These are phyloP conservation scores for Aquilaria agallochum DNA, from an alignment of 441 rosid genomes.

Conservation along the genomic window DNA sequence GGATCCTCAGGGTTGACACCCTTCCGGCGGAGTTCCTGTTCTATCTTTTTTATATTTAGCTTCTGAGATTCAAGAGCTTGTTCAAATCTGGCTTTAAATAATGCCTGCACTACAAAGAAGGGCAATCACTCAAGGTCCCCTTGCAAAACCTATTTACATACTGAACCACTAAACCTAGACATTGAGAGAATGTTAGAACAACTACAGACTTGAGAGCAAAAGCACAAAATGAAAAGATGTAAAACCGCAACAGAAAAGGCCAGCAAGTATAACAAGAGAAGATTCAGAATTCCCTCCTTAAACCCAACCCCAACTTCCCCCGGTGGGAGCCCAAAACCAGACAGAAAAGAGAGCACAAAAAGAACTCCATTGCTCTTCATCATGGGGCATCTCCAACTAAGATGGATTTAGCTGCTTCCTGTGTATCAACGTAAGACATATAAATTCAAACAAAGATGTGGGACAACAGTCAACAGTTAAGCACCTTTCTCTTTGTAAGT, in stretches of 20 bases:
- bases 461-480: conserved; percentile 7
- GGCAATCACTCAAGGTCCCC: conserved; percentile 12
- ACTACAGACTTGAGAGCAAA: background rate
- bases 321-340: too few relatives aligned
- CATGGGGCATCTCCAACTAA: too few relatives aligned
- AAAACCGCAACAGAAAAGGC: too few relatives aligned
- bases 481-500: conserved; percentile 92
- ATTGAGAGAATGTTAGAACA: too few relatives aligned
- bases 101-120: conserved; percentile 52
- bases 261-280: too few relatives aligned
- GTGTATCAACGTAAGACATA: too few relatives aligned
- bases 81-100: conserved; percentile 96
- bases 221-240: too few relatives aligned
- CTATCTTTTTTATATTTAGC: conserved; percentile 88
- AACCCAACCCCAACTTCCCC: too few relatives aligned
- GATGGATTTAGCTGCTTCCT: too few relatives aligned
- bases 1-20: conserved; percentile 99
- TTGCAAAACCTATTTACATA: background rate
- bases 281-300: too few relatives aligned
- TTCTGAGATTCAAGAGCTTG: conserved; percentile 99
- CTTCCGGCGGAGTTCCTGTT: conserved; percentile 82
- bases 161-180: background rate
- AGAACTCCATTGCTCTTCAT: too few relatives aligned
- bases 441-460: background rate
- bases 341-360: too few relatives aligned